A percentile compares a stretch with the other conserved stretches of the same genome.
Evolutionary conservation across 306 rosid genomes (phyloP).

Genomic region (Citrullus mucosospermus): DNA sequence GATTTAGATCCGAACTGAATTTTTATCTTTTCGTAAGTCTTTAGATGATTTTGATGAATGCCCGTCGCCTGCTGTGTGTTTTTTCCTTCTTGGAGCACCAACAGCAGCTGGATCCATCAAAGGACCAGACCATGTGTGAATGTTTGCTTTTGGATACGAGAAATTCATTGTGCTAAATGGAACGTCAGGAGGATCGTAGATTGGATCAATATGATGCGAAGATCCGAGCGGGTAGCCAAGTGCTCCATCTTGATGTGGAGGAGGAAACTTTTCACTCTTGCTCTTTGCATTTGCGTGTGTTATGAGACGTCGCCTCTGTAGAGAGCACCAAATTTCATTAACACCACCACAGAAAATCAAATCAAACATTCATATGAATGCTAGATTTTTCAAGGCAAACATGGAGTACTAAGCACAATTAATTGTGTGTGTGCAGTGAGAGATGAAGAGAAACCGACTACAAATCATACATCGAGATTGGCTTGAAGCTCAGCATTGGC

Average conservation of each 20-base stretch:
- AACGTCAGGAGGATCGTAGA: conserved; percentile 75
- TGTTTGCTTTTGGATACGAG: conserved; percentile 52
- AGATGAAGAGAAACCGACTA: conserved; percentile 7
- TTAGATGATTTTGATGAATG: conserved; percentile 42
- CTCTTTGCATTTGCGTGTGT: conserved; percentile 96
- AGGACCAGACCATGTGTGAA: conserved; percentile 98
- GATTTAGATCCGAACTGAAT: conserved; percentile 14
- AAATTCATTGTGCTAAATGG: conserved; percentile 83
- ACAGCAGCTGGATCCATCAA: conserved; percentile 48
- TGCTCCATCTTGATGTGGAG: conserved; percentile 97
- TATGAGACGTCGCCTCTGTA: conserved; percentile 80
- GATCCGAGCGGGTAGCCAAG: conserved; percentile 84
- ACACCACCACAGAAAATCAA: background rate
- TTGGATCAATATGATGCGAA: conserved; percentile 81
- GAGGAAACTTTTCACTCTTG: conserved; percentile 99
- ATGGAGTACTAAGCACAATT: background rate
- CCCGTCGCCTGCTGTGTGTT: conserved; percentile 50
- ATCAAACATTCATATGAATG: background rate
- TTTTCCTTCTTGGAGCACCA: conserved; percentile 73
- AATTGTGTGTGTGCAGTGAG: background rate
- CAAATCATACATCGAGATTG: conserved; percentile 69
- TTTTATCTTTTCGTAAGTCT: conserved; percentile 29
- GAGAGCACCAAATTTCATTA: background rate
- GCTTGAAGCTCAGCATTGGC: conserved; percentile 95
- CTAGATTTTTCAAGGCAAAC: no score